Base-by-base conservation (phyloP, 2,329 filamentous ascomycete genomes). In the Aspergillus japonicus region DNA sequence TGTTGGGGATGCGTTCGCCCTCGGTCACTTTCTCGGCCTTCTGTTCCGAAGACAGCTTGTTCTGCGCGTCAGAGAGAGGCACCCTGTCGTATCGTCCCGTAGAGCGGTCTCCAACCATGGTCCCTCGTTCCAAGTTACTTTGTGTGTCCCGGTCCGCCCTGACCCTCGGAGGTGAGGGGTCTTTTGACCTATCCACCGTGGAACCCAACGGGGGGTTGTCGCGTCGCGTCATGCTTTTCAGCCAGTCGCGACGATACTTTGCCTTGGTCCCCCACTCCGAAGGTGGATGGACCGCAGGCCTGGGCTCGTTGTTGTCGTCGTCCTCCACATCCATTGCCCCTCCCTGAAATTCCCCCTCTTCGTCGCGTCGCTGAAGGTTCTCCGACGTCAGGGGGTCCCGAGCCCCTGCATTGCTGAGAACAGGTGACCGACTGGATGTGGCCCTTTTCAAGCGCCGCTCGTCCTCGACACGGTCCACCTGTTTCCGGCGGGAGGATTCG, bases 361-460 rank as follows among this genome's bases (percentile, higher is more conserved):
- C 67, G 12, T 76, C 70, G 12, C 73, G 72, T 50, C 76, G 69
- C 56, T 73, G 74, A 48, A 78, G 62, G 55, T 75, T 73, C 16
- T 77, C 75, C 33, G 74, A 71, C 0, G 75, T 75, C 50, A 76
- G 62, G 5, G 66, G 63, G 19, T 65, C 61, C 54, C 63, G 69
- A 4, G 58, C 61, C 4, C 72, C 73, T n/a, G 68, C 68, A 42
- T 69, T 73, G 29, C 73, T 75, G 62, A 80, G 73, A 23, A 78
- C 71, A 2, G 77, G 76, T 2, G 75, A 75, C 24, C 71, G 71
- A 62, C 68, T 75, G 31, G 71, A 66, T 7, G 75, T 77, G 21
- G 72, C 77, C 24, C 73, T 72, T 64, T 69, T 70, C 29, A 80
- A 66, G 35, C 77, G 74, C 62, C 71, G 69, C 61, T 75, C 74